A percentile compares a stretch with the other conserved stretches of the same genome.
phyloP scores from a whole-genome alignment of 495 filamentous ascomycete genomes.

The Penicillium silybi region DNA sequence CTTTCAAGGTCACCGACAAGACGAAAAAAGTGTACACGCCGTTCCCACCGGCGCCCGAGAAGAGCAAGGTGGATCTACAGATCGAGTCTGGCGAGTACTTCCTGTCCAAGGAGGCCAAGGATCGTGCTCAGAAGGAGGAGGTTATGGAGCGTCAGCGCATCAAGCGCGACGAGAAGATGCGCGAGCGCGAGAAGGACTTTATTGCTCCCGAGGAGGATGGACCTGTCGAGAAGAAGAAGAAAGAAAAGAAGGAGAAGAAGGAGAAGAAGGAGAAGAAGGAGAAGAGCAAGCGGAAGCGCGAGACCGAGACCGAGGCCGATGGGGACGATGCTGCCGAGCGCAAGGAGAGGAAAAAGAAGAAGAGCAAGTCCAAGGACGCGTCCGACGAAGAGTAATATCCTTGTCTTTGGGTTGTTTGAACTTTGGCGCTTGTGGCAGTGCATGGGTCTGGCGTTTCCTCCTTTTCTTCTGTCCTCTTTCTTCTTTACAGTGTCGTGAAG shows the following conservation, averaged over 20 bases:
- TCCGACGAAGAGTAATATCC: constrained; percentile 32
- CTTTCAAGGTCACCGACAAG: constrained; percentile 88
- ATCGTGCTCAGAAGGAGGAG: constrained; percentile 72
- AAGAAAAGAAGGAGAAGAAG: constrained; percentile 51
- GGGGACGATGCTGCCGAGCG: constrained; percentile 33
- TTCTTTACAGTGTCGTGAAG: constrained; percentile 9
- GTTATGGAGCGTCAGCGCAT: constrained; percentile 73
- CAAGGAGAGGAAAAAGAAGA: constrained; percentile 46
- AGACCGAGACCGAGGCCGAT: constrained; percentile 33
- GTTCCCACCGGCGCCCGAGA: constrained; percentile 70
- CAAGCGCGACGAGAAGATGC: constrained; percentile 86
- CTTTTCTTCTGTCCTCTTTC: constrained; percentile 10
- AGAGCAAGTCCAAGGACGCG: constrained; percentile 41
- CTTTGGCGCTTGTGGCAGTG: constrained; percentile 32
- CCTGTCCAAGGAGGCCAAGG: constrained; percentile 84
- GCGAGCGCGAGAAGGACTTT: constrained; percentile 78
- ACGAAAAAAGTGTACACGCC: constrained; percentile 89
- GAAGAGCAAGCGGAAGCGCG: constrained; percentile 42
- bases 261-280: constrained; percentile 41
- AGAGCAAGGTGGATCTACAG: constrained; percentile 97
- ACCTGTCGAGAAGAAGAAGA: constrained; percentile 49
- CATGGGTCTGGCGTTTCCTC: constrained; percentile 30
- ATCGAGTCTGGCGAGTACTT: constrained; percentile 99
- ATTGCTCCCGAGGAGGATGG: constrained; percentile 73
- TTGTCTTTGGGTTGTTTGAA: constrained; percentile 21